Conservation (phyloP, 352 stramenopile genomes). For the Pseudoperonospora humuli region DNA sequence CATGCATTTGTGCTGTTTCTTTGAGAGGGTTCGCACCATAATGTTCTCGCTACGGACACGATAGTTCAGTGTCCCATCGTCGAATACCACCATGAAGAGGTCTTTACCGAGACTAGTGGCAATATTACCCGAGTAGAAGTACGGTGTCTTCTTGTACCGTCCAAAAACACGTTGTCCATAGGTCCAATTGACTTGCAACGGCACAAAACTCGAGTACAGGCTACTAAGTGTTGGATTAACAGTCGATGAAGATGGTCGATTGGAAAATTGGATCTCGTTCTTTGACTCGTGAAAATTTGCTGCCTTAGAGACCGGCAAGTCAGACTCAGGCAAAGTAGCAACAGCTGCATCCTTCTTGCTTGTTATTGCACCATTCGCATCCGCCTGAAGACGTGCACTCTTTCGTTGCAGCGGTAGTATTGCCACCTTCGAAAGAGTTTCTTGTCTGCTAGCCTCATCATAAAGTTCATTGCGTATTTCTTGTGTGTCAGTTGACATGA, state of each 20-base stretch:
- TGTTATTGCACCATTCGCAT: conserved; percentile 2
- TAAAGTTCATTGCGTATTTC: conserved; percentile 16
- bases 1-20: conserved; percentile 2
- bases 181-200: conserved; percentile 45
- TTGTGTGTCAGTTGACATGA: conserved; percentile 7
- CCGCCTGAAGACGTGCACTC: conserved; percentile 8
- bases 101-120: conserved; percentile 58
- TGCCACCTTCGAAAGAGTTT: conserved; percentile 1
- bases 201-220: conserved; percentile 32
- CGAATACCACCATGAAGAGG: conserved; percentile 75
- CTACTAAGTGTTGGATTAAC: background rate
- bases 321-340: background rate
- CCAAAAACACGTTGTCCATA: conserved; percentile 59
- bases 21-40: conserved; percentile 24
- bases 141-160: conserved; percentile 63
- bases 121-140: conserved; percentile 74
- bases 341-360: conserved; percentile 1
- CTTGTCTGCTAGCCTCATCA: conserved; percentile 6
- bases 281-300: conserved; percentile 1
- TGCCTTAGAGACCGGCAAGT: background rate
- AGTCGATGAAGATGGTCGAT: background rate
- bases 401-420: conserved; percentile 7
- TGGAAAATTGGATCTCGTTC: conserved; percentile 1
- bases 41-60: conserved; percentile 61
- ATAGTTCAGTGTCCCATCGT: conserved; percentile 69